These are phyloP conservation scores for Copromyces sp. DNA, from an alignment of 495 filamentous ascomycete genomes.

Conservation along the genomic window DNA sequence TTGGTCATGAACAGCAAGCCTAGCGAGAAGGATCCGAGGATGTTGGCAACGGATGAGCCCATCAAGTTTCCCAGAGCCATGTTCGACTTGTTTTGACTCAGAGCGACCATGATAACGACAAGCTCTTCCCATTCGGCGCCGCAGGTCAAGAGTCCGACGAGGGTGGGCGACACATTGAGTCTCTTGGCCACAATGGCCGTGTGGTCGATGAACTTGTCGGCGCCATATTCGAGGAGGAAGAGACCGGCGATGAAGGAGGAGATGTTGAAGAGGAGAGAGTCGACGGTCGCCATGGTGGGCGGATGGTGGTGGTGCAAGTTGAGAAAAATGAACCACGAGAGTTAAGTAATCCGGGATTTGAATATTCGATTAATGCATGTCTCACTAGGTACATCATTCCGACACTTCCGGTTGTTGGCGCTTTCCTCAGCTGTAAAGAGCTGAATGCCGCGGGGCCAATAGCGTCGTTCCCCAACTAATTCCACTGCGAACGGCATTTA, in stretches of 20 bases:
- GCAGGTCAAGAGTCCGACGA: conserved; percentile 43
- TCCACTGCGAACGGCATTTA: background rate
- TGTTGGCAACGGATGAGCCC: conserved; percentile 46
- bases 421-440: background rate
- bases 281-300: conserved; percentile 11
- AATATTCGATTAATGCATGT: background rate
- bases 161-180: conserved; percentile 35
- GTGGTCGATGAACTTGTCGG: conserved; percentile 43
- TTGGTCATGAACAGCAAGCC: conserved; percentile 34
- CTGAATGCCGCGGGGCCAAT: background rate
- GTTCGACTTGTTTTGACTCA: conserved; percentile 34
- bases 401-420: background rate
- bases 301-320: background rate
- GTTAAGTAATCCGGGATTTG: background rate
- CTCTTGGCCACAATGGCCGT: conserved; percentile 39
- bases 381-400: no score
- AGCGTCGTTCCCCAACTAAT: background rate
- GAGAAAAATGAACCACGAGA: no score
- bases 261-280: conserved; percentile 24
- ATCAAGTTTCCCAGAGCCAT: conserved; percentile 48
- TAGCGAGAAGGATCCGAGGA: conserved; percentile 46
- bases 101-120: conserved; percentile 40
- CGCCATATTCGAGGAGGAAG: conserved; percentile 36
- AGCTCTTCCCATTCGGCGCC: conserved; percentile 54
- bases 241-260: conserved; percentile 27